These are phyloP conservation scores for Malus hybrid DNA, from an alignment of 331 rosid genomes.

Conservation along the genomic window DNA sequence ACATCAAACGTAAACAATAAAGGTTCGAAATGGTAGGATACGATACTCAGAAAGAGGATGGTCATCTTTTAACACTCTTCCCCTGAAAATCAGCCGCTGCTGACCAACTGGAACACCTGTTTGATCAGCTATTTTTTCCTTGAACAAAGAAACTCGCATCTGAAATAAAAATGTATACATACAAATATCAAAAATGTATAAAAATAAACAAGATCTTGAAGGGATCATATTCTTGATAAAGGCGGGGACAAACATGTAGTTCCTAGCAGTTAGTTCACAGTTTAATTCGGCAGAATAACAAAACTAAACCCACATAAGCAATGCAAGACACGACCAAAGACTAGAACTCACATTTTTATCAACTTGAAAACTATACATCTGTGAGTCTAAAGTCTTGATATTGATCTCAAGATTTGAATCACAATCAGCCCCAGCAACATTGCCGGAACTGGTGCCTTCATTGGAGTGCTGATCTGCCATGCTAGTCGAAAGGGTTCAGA, in stretches of 20 bases:
- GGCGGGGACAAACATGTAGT: not conserved
- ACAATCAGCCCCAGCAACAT: slow-evolving; percentile 34
- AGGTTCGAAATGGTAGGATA: slow-evolving; percentile 45
- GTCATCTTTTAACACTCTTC: slow-evolving; percentile 88
- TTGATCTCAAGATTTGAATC: slow-evolving; percentile 75
- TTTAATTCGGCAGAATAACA: not conserved
- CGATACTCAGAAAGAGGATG: slow-evolving; percentile 78
- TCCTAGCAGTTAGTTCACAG: not conserved
- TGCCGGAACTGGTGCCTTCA: slow-evolving; percentile 57
- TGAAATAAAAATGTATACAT: slow-evolving; percentile 24
- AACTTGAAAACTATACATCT: slow-evolving; percentile 63
- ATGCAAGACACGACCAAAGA: not conserved
- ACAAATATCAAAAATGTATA: not conserved
- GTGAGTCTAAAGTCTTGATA: slow-evolving; percentile 87
- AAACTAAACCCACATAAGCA: not conserved
- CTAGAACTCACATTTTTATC: slow-evolving; percentile 52
- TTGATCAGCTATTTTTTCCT: slow-evolving; percentile 82
- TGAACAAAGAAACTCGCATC: slow-evolving; percentile 69
- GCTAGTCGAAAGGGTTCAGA: slow-evolving; percentile 11
- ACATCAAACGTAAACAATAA: not conserved
- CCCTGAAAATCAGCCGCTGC: slow-evolving; percentile 94
- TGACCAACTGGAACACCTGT: slow-evolving; percentile 70
- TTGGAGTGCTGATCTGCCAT: slow-evolving; percentile 65
- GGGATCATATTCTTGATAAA: not conserved
- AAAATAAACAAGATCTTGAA: not conserved